Conservation (phyloP, 2,329 filamentous ascomycete genomes). For the Colletotrichum filicis region DNA sequence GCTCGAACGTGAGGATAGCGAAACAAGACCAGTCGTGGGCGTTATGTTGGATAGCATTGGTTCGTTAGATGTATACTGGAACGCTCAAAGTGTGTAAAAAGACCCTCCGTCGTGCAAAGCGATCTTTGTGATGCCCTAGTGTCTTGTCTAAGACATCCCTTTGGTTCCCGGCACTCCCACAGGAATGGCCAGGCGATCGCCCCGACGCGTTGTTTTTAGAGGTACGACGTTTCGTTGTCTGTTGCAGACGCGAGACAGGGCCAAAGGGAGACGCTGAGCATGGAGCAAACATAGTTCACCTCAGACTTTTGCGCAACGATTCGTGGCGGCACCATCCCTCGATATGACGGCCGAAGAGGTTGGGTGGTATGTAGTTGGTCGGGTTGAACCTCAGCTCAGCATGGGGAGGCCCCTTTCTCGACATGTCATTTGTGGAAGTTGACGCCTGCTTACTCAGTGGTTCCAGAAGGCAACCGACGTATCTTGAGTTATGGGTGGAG, state of each 20-base stretch:
- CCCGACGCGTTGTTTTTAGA: conserved; percentile 21
- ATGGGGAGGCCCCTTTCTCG: conserved; percentile 16
- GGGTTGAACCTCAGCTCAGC: conserved; percentile 9
- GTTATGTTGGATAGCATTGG: conserved; percentile 2
- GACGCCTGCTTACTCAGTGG: conserved; percentile 4
- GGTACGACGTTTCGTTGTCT: neutral
- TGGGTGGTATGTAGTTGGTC: neutral
- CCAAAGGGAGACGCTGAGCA: conserved; percentile 22
- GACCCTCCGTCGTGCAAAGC: conserved; percentile 17
- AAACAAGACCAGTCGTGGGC: neutral
- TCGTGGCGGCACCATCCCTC: conserved; percentile 1
- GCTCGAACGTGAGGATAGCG: neutral
- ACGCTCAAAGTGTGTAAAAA: conserved; percentile 11
- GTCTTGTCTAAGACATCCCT: conserved; percentile 32
- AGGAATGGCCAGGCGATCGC: conserved; percentile 19
- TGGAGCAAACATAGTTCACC: neutral
- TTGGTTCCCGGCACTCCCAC: conserved; percentile 15
- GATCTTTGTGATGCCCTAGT: conserved; percentile 18
- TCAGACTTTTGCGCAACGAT: neutral
- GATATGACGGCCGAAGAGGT: conserved; percentile 1
- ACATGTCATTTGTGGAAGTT: conserved; percentile 30
- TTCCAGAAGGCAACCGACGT: conserved; percentile 22
- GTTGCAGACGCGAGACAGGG: neutral
- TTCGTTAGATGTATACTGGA: conserved; percentile 15
- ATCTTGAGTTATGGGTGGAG: neutral